Percentiles rank a stretch among this genome's conserved stretches.
These are phyloP conservation scores for Pseudogymnoascus sp. DNA, from an alignment of 2,329 filamentous ascomycete genomes.

Conservation along the genomic window DNA sequence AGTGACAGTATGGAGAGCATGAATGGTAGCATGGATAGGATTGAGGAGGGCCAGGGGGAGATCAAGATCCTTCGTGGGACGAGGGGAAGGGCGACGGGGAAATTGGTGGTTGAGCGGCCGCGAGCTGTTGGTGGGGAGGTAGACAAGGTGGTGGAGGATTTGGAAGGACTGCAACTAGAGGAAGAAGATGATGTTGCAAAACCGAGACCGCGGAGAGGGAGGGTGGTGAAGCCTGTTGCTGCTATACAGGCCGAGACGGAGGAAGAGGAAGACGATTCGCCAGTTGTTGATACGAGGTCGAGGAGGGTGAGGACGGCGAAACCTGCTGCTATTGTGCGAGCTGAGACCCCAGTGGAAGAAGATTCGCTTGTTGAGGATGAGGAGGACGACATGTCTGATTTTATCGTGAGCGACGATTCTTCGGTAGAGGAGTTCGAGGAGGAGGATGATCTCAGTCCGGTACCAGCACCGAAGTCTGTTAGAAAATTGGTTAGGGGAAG, in stretches of 20 bases:
- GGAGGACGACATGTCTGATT: slow-evolving; percentile 25
- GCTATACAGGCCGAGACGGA: background rate
- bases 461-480: slow-evolving; percentile 19
- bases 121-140: background rate
- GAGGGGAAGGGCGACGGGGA: no score
- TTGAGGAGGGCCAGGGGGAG: background rate
- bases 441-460: slow-evolving; percentile 18
- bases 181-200: background rate
- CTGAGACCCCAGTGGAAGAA: background rate
- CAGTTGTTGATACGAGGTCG: background rate
- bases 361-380: slow-evolving; percentile 1
- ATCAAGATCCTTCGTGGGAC: background rate
- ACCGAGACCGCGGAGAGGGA: background rate
- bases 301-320: background rate
- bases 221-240: background rate
- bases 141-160: background rate
- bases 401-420: slow-evolving; percentile 27
- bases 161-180: background rate
- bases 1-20: no score
- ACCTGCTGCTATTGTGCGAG: background rate
- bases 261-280: slow-evolving; percentile 16
- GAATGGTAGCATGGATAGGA: background rate
- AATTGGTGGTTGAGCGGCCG: background rate
- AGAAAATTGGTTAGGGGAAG: slow-evolving; percentile 27
- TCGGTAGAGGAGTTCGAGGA: slow-evolving; percentile 20